Evolutionary conservation across 2,329 filamentous ascomycete genomes (phyloP).

Genomic region (Emmonsiellopsis sp.): DNA sequence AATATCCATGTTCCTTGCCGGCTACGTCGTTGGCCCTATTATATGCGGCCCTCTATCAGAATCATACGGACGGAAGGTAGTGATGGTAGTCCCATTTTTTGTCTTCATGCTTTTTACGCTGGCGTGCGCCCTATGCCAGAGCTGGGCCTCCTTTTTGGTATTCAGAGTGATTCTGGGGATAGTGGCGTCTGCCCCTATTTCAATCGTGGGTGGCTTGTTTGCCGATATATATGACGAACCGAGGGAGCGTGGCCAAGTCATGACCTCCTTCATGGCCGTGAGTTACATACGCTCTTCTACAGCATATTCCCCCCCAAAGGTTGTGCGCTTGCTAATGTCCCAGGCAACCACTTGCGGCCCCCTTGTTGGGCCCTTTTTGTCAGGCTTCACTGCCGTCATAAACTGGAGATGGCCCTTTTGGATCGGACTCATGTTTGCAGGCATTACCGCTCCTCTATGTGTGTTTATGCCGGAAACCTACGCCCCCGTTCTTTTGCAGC

Average conservation of each 20-base stretch:
- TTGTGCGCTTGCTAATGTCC: neutral
- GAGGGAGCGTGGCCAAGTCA: slow-evolving; percentile 31
- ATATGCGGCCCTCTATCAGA: slow-evolving; percentile 37
- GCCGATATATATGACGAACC: slow-evolving; percentile 40
- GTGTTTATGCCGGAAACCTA: slow-evolving; percentile 57
- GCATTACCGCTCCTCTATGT: slow-evolving; percentile 44
- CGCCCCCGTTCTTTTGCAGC: slow-evolving; percentile 50
- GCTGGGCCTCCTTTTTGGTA: slow-evolving; percentile 30
- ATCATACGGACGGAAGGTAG: slow-evolving; percentile 30
- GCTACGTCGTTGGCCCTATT: slow-evolving; percentile 34
- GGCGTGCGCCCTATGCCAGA: slow-evolving; percentile 35
- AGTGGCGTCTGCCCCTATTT: slow-evolving; percentile 35
- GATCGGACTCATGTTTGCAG: slow-evolving; percentile 60
- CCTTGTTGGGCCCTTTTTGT: slow-evolving; percentile 34
- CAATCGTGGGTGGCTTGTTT: slow-evolving; percentile 37
- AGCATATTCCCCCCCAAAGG: neutral
- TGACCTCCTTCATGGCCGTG: slow-evolving; percentile 36
- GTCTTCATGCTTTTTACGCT: slow-evolving; percentile 34
- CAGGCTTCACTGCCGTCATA: slow-evolving; percentile 34
- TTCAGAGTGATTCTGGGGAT: slow-evolving; percentile 39
- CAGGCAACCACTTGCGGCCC: slow-evolving; percentile 33
- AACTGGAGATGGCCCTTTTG: slow-evolving; percentile 43
- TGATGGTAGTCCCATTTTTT: slow-evolving; percentile 43
- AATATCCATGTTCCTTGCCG: slow-evolving; percentile 32
- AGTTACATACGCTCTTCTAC: slow-evolving; percentile 4